These are phyloP conservation scores for Pseudonitzschia multiseries DNA, from an alignment of 108 stramenopile species.

Conservation along the genomic window DNA sequence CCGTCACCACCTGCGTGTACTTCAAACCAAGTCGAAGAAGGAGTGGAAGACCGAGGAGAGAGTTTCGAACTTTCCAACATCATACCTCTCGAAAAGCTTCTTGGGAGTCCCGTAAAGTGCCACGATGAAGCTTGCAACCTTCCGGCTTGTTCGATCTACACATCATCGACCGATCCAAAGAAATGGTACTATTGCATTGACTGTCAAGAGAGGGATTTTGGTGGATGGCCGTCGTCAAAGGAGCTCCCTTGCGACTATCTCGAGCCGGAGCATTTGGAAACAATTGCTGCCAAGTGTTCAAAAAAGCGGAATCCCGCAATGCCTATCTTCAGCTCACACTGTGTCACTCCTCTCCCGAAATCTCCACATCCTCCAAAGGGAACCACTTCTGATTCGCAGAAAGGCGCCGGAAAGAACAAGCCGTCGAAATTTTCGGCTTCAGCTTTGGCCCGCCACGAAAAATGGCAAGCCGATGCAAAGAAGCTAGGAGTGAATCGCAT, in stretches of 20 bases:
- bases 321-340: slow-evolving; percentile 50
- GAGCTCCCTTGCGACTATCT: slow-evolving; percentile 48
- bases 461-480: slow-evolving; percentile 74
- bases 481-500: slow-evolving; percentile 64
- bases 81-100: slow-evolving; percentile 40
- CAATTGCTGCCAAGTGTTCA: slow-evolving; percentile 64
- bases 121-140: slow-evolving; percentile 29
- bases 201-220: slow-evolving; percentile 59
- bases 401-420: slow-evolving; percentile 4
- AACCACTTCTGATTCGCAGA: not conserved
- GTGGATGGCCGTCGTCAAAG: slow-evolving; percentile 52
- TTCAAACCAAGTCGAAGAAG: slow-evolving; percentile 27
- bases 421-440: slow-evolving; percentile 6
- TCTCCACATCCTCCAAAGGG: slow-evolving; percentile 5
- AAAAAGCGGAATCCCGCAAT: slow-evolving; percentile 39
- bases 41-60: slow-evolving; percentile 35
- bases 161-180: slow-evolving; percentile 24
- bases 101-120: slow-evolving; percentile 35
- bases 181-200: slow-evolving; percentile 56
- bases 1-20: slow-evolving; percentile 27
- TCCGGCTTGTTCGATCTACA: slow-evolving; percentile 42
- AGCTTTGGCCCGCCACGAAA: slow-evolving; percentile 51
- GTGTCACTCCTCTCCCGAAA: slow-evolving; percentile 43
- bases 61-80: slow-evolving; percentile 46
- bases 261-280: slow-evolving; percentile 45